Evolutionary conservation across 2,329 filamentous ascomycete species (phyloP), one percentile per base, ranked within the genome.

Genomic region (Claviceps cyperi): DNA sequence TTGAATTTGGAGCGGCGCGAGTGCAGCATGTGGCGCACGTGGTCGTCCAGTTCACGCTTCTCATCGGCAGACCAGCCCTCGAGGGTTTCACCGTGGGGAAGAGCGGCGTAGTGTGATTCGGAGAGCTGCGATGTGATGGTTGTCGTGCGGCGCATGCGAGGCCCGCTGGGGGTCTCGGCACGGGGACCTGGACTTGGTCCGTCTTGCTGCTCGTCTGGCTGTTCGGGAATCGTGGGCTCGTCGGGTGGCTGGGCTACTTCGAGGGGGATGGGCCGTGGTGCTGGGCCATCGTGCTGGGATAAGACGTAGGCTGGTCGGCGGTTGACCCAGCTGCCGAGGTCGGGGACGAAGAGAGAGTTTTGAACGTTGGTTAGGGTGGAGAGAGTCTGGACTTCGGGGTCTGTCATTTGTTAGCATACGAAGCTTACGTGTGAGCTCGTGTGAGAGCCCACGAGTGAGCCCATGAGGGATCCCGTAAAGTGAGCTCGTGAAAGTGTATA

Each of bases 281-380:
- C 4, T 8, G 13, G 17, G 36, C 35, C 5, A 15, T 51, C 51
- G 8, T 43, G 43, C 15, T 75, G 74, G 5, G 81, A 81, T 7
- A 92, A 71, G 41, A 79, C 79, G 62, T 92, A 94, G 0, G 86
- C 89, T 1, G 87, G 86, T 53, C 82, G 75, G 46, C 88, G 77
- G 59, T 94, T 92, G 47, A 94, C 58, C 57, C 80, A 80, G 52
- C 74, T 71, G 40, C 87, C 87, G n/a, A 94, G 71, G 55, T 89
- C 83, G 0, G 88, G 88, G 2, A 94, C 71, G 65, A 94, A 94
- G 9, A 94, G 77, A 0, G 87, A 92, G 62, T 94, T 94, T 60
- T 94, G 87, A 19, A 94, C 82, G 59, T 94, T 94, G 43, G 86
- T 94, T 9, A 94, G 75, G 14, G 86, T 91, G 0, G 86, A 87